Percentiles rank a stretch among this genome's conserved stretches.
Conservation (phyloP, 306 rosid genomes). For the Luffa acutangula region DNA sequence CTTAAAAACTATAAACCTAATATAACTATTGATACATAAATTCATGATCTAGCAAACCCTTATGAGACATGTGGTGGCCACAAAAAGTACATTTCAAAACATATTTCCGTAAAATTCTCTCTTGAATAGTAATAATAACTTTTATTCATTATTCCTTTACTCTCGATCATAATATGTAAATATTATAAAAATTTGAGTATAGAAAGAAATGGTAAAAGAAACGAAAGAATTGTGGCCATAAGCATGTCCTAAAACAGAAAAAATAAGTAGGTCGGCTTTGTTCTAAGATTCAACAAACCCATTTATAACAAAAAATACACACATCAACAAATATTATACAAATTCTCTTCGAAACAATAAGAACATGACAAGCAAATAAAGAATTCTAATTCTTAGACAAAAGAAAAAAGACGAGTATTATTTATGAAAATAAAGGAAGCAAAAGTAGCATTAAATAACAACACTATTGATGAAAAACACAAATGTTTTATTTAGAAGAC, state of each 20-base stretch:
- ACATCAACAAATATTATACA: background rate
- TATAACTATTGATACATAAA: too few species aligned
- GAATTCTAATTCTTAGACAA: background rate
- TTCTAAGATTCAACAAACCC: background rate
- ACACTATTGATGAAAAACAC: background rate
- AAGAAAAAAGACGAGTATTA: background rate
- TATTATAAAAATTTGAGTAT: too few species aligned
- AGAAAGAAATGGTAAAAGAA: too few species aligned
- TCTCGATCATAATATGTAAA: too few species aligned
- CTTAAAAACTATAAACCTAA: too few species aligned
- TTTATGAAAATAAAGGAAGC: background rate
- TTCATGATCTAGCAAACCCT: too few species aligned
- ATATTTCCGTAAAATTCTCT: too few species aligned
- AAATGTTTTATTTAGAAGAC: background rate
- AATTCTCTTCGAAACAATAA: background rate
- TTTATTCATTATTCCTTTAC: too few species aligned
- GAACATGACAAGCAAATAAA: background rate
- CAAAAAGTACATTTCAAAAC: too few species aligned
- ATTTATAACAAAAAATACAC: background rate
- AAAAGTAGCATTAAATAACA: background rate
- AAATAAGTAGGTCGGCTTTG: background rate
- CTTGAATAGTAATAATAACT: too few species aligned
- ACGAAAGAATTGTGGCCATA: too few species aligned
- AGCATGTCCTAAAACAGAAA: background rate
- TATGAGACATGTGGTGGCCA: too few species aligned